Conservation (phyloP, 441 rosid genomes). For the Dalechampia spathulata region DNA sequence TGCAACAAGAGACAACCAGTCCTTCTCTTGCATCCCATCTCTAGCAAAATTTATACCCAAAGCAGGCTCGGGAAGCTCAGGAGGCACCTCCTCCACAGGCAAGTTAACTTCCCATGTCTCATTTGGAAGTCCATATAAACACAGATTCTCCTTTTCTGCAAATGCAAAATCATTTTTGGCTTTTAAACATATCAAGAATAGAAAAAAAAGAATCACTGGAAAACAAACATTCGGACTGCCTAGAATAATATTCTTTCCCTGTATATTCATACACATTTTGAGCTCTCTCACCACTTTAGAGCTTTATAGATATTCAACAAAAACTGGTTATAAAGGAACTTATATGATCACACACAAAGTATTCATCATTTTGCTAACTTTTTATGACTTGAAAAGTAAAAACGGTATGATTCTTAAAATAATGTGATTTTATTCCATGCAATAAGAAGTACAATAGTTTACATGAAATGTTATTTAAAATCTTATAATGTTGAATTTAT, state of each 20-base stretch:
- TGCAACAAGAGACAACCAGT: slow-evolving; percentile 90
- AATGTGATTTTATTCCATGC: background rate
- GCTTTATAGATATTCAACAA: background rate
- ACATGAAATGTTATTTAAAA: too few species aligned
- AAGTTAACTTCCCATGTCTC: slow-evolving; percentile 94
- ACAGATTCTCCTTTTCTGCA: slow-evolving; percentile 85
- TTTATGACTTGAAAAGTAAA: background rate
- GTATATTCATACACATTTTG: too few species aligned
- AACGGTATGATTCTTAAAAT: background rate
- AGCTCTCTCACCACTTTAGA: background rate
- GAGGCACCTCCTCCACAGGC: slow-evolving; percentile 97
- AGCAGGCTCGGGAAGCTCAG: slow-evolving; percentile 97
- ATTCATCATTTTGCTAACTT: background rate
- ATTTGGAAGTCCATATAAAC: slow-evolving; percentile 86
- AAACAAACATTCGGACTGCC: background rate
- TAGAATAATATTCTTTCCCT: too few species aligned
- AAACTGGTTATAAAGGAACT: too few species aligned
- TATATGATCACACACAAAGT: background rate
- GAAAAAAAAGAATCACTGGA: background rate
- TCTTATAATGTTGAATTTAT: too few species aligned
- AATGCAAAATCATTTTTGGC: slow-evolving; percentile 11
- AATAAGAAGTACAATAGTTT: background rate
- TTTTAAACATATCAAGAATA: background rate
- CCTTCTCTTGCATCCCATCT: slow-evolving; percentile 95
- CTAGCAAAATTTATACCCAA: slow-evolving; percentile 94